Evolutionary conservation across 2,329 filamentous ascomycete species (phyloP).

Genomic region (Exophiala bonariae): DNA sequence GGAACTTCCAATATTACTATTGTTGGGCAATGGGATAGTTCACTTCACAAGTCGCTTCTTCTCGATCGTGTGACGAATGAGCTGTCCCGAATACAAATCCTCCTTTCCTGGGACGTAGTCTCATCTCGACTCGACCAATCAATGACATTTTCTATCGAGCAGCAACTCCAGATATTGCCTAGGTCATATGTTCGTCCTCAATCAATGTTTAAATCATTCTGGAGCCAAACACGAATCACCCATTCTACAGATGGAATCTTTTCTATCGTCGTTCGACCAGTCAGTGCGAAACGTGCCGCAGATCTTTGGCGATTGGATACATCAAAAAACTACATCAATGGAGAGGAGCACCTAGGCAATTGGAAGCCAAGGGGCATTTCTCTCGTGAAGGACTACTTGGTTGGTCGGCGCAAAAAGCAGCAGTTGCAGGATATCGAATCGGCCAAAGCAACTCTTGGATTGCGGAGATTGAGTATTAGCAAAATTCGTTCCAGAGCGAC

Average conservation of each 20-base stretch:
- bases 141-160: conserved; percentile 80
- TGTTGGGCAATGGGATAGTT: conserved; percentile 95
- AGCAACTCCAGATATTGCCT: conserved; percentile 80
- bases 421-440: conserved; percentile 79
- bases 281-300: conserved; percentile 84
- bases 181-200: conserved; percentile 81
- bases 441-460: conserved; percentile 44
- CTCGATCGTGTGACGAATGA: conserved; percentile 94
- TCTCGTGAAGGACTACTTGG: conserved; percentile 83
- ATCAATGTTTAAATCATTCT: conserved; percentile 83
- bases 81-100: conserved; percentile 86
- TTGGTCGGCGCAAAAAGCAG: conserved; percentile 69
- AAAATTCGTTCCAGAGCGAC: conserved; percentile 15
- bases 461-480: conserved; percentile 35
- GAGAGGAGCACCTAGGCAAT: conserved; percentile 78
- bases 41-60: conserved; percentile 84
- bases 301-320: conserved; percentile 98
- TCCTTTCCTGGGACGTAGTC: conserved; percentile 79
- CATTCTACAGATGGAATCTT: conserved; percentile 86
- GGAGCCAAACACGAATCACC: conserved; percentile 80
- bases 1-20: conserved; percentile 85
- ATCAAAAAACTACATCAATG: conserved; percentile 91
- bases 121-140: conserved; percentile 83
- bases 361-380: conserved; percentile 92
- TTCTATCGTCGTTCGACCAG: conserved; percentile 79